Conservation (phyloP, 208 protist species). For the Vickermania ingenoplastis region DNA sequence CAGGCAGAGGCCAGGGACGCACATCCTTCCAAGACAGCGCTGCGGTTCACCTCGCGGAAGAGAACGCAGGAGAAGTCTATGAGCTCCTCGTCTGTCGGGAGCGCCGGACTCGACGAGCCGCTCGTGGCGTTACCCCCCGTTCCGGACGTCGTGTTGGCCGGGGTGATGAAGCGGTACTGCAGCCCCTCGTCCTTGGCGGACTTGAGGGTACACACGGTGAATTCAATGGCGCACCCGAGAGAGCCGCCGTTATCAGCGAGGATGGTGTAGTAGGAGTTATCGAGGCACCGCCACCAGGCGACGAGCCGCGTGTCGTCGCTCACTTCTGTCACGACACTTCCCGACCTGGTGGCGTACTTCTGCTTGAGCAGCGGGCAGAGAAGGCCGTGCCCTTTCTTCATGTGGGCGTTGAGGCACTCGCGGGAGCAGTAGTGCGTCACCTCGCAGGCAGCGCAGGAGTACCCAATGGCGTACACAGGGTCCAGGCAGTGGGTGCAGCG, state of each 20-base stretch:
- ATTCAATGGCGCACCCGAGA: slow-evolving; percentile 62
- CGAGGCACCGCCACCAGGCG: slow-evolving; percentile 74
- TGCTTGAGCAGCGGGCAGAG: slow-evolving; percentile 53
- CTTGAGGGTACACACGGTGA: slow-evolving; percentile 56
- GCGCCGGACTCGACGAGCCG: background rate
- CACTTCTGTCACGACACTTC: slow-evolving; percentile 52
- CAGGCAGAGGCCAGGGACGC: slow-evolving; percentile 70
- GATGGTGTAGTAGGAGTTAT: slow-evolving; percentile 55
- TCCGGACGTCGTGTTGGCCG: slow-evolving; percentile 9
- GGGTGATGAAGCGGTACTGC: slow-evolving; percentile 53
- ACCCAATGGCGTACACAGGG: slow-evolving; percentile 74
- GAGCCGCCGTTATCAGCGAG: slow-evolving; percentile 59
- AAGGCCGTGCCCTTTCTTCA: slow-evolving; percentile 47
- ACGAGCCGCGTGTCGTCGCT: slow-evolving; percentile 55
- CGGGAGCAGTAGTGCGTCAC: slow-evolving; percentile 72
- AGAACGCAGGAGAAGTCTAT: slow-evolving; percentile 62
- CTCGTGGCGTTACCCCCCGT: background rate
- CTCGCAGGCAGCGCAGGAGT: slow-evolving; percentile 69
- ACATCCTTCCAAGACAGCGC: slow-evolving; percentile 67
- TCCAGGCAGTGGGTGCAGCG: slow-evolving; percentile 80
- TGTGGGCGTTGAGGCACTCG: slow-evolving; percentile 65
- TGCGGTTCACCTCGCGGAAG: slow-evolving; percentile 70
- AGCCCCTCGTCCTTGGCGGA: slow-evolving; percentile 55
- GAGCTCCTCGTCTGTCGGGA: slow-evolving; percentile 46
- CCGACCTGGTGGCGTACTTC: slow-evolving; percentile 49